Evolutionary conservation across 192 early-diverging fungal genomes (phyloP).

Genomic region (Phycomyces nitens): DNA sequence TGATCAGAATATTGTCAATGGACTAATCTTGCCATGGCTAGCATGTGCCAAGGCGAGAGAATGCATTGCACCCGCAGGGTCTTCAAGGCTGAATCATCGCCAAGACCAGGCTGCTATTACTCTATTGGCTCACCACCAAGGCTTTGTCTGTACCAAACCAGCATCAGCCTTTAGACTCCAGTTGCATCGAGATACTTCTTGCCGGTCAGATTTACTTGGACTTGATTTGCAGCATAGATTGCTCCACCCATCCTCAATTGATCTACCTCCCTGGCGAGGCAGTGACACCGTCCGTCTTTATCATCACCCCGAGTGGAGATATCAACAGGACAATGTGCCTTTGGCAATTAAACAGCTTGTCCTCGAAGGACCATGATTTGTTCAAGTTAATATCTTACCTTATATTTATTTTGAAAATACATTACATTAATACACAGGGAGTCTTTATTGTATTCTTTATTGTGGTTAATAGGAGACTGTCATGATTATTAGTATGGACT

Average conservation of each 20-base stretch:
- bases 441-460: no score
- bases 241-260: slow-evolving; percentile 18
- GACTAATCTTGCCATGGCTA: slow-evolving; percentile 43
- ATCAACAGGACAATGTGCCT: slow-evolving; percentile 31
- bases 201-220: slow-evolving; percentile 18
- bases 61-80: slow-evolving; percentile 51
- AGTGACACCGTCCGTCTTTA: slow-evolving; percentile 25
- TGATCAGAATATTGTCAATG: slow-evolving; percentile 33
- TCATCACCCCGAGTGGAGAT: slow-evolving; percentile 34
- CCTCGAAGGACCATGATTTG: no score
- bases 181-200: slow-evolving; percentile 22
- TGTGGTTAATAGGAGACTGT: no score
- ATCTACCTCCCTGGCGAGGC: slow-evolving; percentile 26
- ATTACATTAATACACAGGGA: no score
- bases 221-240: slow-evolving; percentile 16
- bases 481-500: no score
- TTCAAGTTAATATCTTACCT: no score
- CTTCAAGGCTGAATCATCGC: slow-evolving; percentile 45
- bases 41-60: slow-evolving; percentile 38
- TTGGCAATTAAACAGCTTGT: no score
- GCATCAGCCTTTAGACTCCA: slow-evolving; percentile 17
- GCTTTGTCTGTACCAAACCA: slow-evolving; percentile 24
- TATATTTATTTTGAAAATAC: no score
- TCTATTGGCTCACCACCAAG: slow-evolving; percentile 39
- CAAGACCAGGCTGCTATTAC: slow-evolving; percentile 56